A percentile compares a stretch with the other conserved stretches of the same genome.
These are phyloP conservation scores for Phytophthora hybrid DNA, from an alignment of 352 stramenopile genomes.

Conservation along the genomic window DNA sequence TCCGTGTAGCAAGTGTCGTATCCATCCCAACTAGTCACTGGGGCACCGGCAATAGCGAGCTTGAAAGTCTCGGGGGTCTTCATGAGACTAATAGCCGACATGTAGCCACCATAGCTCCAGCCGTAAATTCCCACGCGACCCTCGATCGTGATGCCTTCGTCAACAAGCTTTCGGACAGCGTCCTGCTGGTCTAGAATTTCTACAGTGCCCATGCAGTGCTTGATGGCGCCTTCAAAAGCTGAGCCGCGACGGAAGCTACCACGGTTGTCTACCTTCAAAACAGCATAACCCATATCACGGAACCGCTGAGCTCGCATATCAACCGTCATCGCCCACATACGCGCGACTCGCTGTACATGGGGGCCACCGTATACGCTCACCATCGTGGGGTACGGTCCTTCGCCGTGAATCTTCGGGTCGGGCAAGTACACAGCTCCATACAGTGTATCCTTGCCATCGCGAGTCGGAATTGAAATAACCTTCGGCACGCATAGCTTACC, in stretches of 20 bases:
- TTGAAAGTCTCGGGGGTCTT: constrained; percentile 96
- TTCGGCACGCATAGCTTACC: constrained; percentile 68
- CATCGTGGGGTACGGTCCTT: constrained; percentile 94
- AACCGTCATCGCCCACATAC: constrained; percentile 92
- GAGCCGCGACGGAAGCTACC: constrained; percentile 93
- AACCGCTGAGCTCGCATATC: constrained; percentile 96
- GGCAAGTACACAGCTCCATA: constrained; percentile 95
- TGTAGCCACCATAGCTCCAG: constrained; percentile 99
- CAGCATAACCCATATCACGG: constrained; percentile 93
- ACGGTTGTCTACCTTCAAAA: constrained; percentile 98
- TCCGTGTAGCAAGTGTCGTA: constrained; percentile 99
- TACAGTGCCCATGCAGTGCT: constrained; percentile 92
- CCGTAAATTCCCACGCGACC: constrained; percentile 95
- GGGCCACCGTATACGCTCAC: constrained; percentile 97
- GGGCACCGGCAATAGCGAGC: constrained; percentile 95
- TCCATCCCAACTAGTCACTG: constrained; percentile 97
- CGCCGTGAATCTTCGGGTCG: constrained; percentile 83
- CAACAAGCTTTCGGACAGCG: constrained; percentile 81
- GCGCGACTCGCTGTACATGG: constrained; percentile 95
- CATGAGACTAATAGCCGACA: constrained; percentile 96
- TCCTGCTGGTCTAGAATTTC: constrained; percentile 91
- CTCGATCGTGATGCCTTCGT: constrained; percentile 89
- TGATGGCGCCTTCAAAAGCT: constrained; percentile 95
- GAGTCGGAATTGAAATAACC: constrained; percentile 84
- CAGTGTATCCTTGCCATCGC: constrained; percentile 86